These are phyloP conservation scores for Geranium rotundifolium DNA, from an alignment of 345 rosid genomes.

Conservation along the genomic window DNA sequence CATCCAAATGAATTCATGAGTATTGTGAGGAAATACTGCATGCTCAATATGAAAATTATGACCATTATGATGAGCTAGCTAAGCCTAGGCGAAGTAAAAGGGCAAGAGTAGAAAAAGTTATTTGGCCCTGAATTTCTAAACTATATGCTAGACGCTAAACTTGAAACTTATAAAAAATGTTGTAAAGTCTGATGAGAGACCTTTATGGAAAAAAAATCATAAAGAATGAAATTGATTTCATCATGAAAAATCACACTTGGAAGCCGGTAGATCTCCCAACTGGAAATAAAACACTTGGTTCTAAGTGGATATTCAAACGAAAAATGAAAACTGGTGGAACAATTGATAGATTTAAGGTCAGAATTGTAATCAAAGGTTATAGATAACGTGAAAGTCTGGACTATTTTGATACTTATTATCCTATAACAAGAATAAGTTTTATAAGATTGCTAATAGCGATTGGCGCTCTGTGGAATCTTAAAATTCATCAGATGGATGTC, in stretches of 20 bases:
- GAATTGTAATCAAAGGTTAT: not conserved
- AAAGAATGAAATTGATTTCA: not conserved
- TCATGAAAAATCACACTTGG: not conserved
- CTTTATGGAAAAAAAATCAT: not conserved
- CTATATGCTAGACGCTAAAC: not conserved
- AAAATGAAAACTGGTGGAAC: not conserved
- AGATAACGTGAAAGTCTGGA: not conserved
- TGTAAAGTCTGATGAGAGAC: no score
- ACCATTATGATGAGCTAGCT: no score
- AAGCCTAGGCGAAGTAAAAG: not conserved
- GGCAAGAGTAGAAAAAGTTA: not conserved
- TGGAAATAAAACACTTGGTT: not conserved
- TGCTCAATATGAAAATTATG: not conserved
- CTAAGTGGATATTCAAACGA: no score
- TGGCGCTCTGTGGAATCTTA: not conserved
- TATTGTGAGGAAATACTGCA: not conserved
- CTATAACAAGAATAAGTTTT: not conserved
- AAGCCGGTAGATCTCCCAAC: not conserved
- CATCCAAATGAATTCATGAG: not conserved
- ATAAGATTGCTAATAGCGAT: not conserved
- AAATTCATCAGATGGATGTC: constrained; percentile 1
- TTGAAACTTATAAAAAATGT: not conserved
- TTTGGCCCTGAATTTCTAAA: not conserved
- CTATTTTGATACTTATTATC: not conserved
- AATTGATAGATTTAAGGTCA: no score